Base-by-base conservation (phyloP, 495 filamentous ascomycete genomes). In the Durotheca rogersii region DNA sequence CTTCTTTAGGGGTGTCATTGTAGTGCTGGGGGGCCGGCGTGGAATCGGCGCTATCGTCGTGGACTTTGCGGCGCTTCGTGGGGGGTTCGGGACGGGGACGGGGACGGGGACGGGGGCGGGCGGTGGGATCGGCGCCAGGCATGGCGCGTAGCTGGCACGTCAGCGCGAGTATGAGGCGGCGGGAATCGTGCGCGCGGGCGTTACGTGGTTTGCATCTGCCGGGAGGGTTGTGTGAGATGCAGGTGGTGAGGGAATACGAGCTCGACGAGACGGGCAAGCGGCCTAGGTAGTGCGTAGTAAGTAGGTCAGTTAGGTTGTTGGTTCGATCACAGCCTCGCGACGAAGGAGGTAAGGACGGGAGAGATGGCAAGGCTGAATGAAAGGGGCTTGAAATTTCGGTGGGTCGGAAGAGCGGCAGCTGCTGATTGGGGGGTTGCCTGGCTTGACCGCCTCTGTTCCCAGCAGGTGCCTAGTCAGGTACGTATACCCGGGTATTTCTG, bases 61-160 rank as follows among this genome's bases (percentile, higher is more conserved):
- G 67, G 15, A 83, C 67, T 52, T 79, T 77, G 36, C 82, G 79
- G 25, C 80, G 74, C 59, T 82, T 83, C 12, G 77, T 66, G 4
- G 76, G 75, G 10, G 73, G 72, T 15, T 62, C 66, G 5, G 61
- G 33, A 10, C 40, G 42, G 20, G 64, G 56, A 11, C 66, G 5
- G 61, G 33, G 10, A 41, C 41, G 20, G 64, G 56, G n/a, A 60
- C 52, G 3, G 16, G 23, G 17, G 41, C 64, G 6, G n/a, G 37
- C 41, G 20, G 53, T 38, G 4, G 67, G 56, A 39, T 69, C 64
- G 39, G 66, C 47, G 12, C 61, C 65, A 18, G 70, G 57, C 74
- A 77, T 78, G 7, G 31, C 9, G 9, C 4, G 23, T 27, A 27
- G n/a, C n/a, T n/a, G n/a, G n/a, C n/a, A n/a, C n/a, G n/a, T 27